Percentiles rank a stretch among this genome's conserved stretches.
Conservation (phyloP, 148 eudicot genomes). For the Cornus florida region DNA sequence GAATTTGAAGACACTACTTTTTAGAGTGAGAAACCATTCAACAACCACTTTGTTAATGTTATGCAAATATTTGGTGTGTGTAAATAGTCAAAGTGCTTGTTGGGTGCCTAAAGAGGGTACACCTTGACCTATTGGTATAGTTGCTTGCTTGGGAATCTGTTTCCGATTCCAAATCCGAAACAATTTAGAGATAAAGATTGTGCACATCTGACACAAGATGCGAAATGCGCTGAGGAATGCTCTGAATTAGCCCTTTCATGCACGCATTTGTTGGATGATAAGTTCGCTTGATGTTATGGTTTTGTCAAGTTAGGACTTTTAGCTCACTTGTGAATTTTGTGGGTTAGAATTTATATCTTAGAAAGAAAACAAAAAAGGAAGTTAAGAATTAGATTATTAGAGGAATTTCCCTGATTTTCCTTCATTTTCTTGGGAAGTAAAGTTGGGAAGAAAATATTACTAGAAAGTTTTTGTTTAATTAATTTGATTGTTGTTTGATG, state of each 20-base stretch:
- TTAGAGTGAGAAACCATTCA: not conserved
- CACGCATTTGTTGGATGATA: no score
- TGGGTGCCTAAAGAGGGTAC: not conserved
- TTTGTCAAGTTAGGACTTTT: no score
- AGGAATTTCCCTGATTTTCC: not conserved
- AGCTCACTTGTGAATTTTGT: no score
- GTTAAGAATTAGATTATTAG: not conserved
- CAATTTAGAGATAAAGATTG: no score
- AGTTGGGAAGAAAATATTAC: slow-evolving; percentile 3
- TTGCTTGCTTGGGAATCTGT: no score
- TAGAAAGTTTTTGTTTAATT: not conserved
- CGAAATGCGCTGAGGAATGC: no score
- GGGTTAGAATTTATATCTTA: not conserved
- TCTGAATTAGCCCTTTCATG: no score
- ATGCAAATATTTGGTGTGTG: not conserved
- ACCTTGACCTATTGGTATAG: no score
- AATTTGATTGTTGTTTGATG: not conserved
- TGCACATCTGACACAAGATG: no score
- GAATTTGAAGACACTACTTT: not conserved
- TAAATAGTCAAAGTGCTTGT: not conserved
- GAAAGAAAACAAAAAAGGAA: not conserved
- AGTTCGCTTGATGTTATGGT: no score
- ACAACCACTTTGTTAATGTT: not conserved
- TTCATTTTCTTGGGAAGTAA: slow-evolving; percentile 13
- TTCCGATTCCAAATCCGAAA: no score